These are phyloP conservation scores for Noccaea bulbosa DNA, from an alignment of 345 rosid species.

Conservation along the genomic window DNA sequence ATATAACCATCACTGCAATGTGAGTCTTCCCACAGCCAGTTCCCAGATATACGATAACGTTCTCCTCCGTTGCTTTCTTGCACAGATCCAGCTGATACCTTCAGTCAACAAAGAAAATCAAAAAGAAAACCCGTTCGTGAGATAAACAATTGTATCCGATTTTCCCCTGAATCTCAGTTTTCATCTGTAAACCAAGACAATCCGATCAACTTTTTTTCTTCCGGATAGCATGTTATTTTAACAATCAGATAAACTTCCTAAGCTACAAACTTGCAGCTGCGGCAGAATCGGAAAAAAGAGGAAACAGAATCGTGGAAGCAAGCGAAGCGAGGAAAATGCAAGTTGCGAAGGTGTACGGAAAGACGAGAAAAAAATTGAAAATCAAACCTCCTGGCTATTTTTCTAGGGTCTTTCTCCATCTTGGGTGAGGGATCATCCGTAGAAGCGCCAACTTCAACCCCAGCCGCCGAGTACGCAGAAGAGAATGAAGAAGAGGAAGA, in stretches of 20 bases:
- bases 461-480: conserved; percentile 18
- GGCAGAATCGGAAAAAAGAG: neutral
- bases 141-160: neutral
- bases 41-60: conserved; percentile 76
- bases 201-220: conserved; percentile 8
- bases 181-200: conserved; percentile 1
- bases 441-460: conserved; percentile 4
- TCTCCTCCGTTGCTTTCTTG: conserved; percentile 80
- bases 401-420: conserved; percentile 64
- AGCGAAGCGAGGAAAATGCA: neutral
- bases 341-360: neutral
- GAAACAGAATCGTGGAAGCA: conserved; percentile 14
- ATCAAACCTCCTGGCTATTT: conserved; percentile 51
- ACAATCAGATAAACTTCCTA: conserved; percentile 17
- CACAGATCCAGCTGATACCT: conserved; percentile 94
- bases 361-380: neutral
- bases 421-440: conserved; percentile 28
- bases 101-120: conserved; percentile 21
- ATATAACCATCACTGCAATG: conserved; percentile 84
- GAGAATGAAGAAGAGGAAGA: conserved; percentile 23
- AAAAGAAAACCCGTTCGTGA: neutral
- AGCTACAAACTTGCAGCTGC: neutral
- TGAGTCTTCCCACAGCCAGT: conserved; percentile 98
- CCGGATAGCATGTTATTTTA: neutral
- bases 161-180: neutral